Evolutionary conservation across 2,329 filamentous ascomycete species (phyloP), one percentile per base, ranked within the genome.

Genomic region (Monosporascus ibericus): DNA sequence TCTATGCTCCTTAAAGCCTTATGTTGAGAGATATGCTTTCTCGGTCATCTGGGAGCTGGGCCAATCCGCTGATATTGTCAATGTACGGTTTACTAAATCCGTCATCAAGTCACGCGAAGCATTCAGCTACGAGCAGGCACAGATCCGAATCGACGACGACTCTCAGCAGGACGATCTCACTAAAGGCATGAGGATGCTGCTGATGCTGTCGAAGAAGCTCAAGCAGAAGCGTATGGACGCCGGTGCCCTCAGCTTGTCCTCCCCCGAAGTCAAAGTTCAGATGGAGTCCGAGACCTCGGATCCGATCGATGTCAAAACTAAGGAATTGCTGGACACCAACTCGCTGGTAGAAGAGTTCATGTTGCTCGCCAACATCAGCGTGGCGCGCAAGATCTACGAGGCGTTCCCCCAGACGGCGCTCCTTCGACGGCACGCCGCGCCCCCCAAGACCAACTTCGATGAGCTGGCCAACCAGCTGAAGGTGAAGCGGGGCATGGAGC

Each of bases 271-370:
- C 64, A 91, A 92, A 69, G 90, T 99, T 30, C 90, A 96, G 70
- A 88, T 89, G 64, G 92, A 96, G 68, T 95, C 89, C 8, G 94
- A 99, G 72, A 95, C 92, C 1, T 95, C 92, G 1, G 94, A 97
- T 66, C 92, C 94, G 0, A 87, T 96, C 51, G 94, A 97, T 63
- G 90, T 99, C 61, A 91, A 97, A 76, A 95, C 92, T 6, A 99
- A 99, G 73, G 81, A 92, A 63, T 84, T 92, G 49, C 84, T 99
- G 38, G 92, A 94, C 65, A 99, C 94, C 50, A 99, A 97, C 75
- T 96, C 92, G 22, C 82, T 99, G 5, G 95, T 99, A 27, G 94
- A 99, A 68, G 94, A 99, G 68, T 97, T 99, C 78, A 99, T 99
- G 94, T 78, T 99, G 66, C 88, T 97, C 68, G 95, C 94, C 77